These are phyloP conservation scores for Fomitopsis serialis DNA, from an alignment of 768 basidiomycete species.

Conservation along the genomic window DNA sequence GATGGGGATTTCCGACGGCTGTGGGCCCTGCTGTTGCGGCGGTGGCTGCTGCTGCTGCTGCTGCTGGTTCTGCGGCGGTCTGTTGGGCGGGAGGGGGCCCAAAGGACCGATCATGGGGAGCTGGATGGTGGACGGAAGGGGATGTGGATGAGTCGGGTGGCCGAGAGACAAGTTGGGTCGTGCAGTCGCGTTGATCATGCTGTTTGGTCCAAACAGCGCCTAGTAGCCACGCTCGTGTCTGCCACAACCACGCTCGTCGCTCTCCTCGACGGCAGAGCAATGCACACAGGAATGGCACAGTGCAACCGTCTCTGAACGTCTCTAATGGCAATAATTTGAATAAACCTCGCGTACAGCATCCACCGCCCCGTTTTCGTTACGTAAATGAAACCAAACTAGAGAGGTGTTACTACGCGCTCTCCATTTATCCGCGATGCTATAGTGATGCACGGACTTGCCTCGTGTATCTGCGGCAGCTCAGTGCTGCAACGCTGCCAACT, in stretches of 20 bases:
- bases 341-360: constrained; percentile 1
- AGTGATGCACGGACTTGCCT: too few species aligned
- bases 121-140: constrained; percentile 31
- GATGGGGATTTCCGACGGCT: constrained; percentile 55
- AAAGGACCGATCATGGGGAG: constrained; percentile 75
- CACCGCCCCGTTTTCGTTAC: constrained; percentile 8
- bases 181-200: constrained; percentile 21
- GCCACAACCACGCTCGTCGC: neutral
- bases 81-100: constrained; percentile 44
- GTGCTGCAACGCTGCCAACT: too few species aligned
- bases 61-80: constrained; percentile 30
- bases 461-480: too few species aligned
- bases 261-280: neutral
- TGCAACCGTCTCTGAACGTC: neutral
- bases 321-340: neutral
- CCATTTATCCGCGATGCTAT: too few species aligned
- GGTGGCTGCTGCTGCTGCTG: constrained; percentile 34
- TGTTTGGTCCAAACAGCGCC: constrained; percentile 19
- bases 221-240: neutral
- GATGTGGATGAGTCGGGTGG: constrained; percentile 18
- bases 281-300: neutral
- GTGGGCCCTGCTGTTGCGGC: constrained; percentile 52
- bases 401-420: too few species aligned
- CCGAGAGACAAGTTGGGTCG: constrained; percentile 19
- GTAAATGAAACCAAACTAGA: too few species aligned